Percentiles rank a stretch among this genome's conserved stretches.
These are phyloP conservation scores for Suhomyces xylopsoci DNA, from an alignment of 805 yeast genomes.

Conservation along the genomic window DNA sequence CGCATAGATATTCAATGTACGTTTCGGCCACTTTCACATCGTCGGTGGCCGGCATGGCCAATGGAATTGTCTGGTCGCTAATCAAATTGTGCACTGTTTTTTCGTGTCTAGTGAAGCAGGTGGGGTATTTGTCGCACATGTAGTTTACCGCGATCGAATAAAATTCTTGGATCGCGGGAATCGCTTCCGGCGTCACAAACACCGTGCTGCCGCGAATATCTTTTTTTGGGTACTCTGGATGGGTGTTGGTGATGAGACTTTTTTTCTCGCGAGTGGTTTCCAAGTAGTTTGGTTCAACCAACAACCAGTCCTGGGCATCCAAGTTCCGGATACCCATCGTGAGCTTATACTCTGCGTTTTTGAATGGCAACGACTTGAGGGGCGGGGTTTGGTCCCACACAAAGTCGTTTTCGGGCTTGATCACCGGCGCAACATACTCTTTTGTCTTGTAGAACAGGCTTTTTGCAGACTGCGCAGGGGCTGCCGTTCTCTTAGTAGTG, in stretches of 20 bases:
- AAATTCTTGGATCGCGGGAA: constrained; percentile 34
- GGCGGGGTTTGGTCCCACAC: constrained; percentile 24
- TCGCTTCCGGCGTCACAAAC: constrained; percentile 30
- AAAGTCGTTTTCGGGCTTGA: constrained; percentile 15
- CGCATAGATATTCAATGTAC: constrained; percentile 21
- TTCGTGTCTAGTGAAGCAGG: constrained; percentile 24
- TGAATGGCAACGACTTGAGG: constrained; percentile 49
- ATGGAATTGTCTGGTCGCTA: constrained; percentile 22
- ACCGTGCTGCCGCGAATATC: constrained; percentile 29
- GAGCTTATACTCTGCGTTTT: constrained; percentile 54
- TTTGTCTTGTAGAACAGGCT: background rate
- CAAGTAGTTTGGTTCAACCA: constrained; percentile 35
- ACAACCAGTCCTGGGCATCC: constrained; percentile 39
- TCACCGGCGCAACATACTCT: background rate
- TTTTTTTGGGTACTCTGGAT: constrained; percentile 29
- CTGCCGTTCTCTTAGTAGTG: background rate
- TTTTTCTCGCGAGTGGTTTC: constrained; percentile 24
- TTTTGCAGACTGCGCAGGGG: background rate
- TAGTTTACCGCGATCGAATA: constrained; percentile 29
- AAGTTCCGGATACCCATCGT: constrained; percentile 54
- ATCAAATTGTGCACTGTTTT: constrained; percentile 19
- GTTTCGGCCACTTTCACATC: constrained; percentile 11
- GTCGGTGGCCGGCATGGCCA: background rate
- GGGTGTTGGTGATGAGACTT: constrained; percentile 27
- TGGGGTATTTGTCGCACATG: constrained; percentile 39